Base-by-base conservation (phyloP, 192 early-diverging fungal genomes). In the Backusella westeae region DNA sequence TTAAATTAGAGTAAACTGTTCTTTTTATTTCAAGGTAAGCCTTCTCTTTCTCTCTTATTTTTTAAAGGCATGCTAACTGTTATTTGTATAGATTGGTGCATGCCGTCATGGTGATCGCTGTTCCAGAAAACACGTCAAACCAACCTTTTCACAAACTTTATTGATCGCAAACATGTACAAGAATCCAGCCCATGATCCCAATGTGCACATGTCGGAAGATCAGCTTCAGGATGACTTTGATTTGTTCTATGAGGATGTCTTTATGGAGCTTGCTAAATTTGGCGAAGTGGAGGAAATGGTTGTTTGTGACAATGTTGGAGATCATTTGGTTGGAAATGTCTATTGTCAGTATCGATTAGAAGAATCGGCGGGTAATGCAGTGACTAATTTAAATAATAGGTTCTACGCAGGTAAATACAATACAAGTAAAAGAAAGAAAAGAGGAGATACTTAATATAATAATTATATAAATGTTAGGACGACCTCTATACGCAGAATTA, bases 91-190 rank as follows among this genome's bases (percentile, higher is more conserved):
- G 88, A 99, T 98, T 68, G 98, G 98, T 35, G 97, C 98, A 41
- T 99, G 98, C 81, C 88, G 97, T 21, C 97, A 98, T 78, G 97
- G 96, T 67, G 98, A 99, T 78, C 90, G 95, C 68, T 98, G 98
- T 81, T 96, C 95, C 19, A 88, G 97, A 75, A 97, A 97, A 83
- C 98, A 99, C 75, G 94, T 98, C 71, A 96, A 97, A 83, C 98
- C 98, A 17, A 94, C 92, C 69, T 98, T 96, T 80, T 94, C 94
- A 46, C 97, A 97, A 84, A 99, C 97, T 9, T 88, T 99, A 17
- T 89, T 99, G 6, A 83, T 98, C 46, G 91, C 96, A 10, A 98
- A 98, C 82, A 90, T 99, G 80, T 99, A 97, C 85, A 93, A 94
- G 72, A 97, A 98, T 84, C 97, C 96, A 1, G 89, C 89, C 8